Base-by-base conservation (phyloP, 78 protist species). In the Dictyostelium intermedium region DNA sequence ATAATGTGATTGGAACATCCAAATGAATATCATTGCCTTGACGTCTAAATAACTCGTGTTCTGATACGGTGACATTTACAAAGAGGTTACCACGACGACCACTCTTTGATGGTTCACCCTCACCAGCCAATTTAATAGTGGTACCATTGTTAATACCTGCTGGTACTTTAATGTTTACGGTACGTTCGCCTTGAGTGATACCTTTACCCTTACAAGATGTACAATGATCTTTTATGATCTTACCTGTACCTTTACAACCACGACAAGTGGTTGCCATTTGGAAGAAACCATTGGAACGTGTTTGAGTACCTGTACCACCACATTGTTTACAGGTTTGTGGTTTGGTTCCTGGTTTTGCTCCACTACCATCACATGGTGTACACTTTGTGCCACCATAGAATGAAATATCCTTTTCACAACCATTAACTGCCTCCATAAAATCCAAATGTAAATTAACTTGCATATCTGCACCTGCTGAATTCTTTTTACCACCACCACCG, bases 401-500 rank as follows among this genome's bases (percentile, higher is more conserved):
- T 20, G 80, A 69, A 13, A 97, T 72, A 10, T 92, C 92, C 45
- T 87, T 89, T 13, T 74, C 79, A 34, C 60, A 20, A 1, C 97
- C 97, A 72, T 94, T 78, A 27, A 97, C 97, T 3, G 97, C 98
- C 37, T 97, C 98, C 92, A 82, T 53, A 47, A 97, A 97, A 34
- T 83, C 69, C 47, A 95, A 53, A 37, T 73, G 43, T 56, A 91
- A 16, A 41, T 50, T 63, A 18, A 89, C 45, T n/a, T 95, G 85
- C 8, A 91, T 79, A 61, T 97, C 98, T 6, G 78, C 84, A 30
- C 63, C 92, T 23, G 72, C 45, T 39, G 84, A 85, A 32, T 3
- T 8, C 45, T 37, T 35, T 13, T 5, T 25, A n/a, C 92, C 74
- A 45, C 95, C 93, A 73, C 91, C 89, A 32, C 74, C 92, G 37